Evolutionary conservation across 2,329 filamentous ascomycete species (phyloP), one percentile per base, ranked within the genome.

Genomic region (Daldinia sp.): DNA sequence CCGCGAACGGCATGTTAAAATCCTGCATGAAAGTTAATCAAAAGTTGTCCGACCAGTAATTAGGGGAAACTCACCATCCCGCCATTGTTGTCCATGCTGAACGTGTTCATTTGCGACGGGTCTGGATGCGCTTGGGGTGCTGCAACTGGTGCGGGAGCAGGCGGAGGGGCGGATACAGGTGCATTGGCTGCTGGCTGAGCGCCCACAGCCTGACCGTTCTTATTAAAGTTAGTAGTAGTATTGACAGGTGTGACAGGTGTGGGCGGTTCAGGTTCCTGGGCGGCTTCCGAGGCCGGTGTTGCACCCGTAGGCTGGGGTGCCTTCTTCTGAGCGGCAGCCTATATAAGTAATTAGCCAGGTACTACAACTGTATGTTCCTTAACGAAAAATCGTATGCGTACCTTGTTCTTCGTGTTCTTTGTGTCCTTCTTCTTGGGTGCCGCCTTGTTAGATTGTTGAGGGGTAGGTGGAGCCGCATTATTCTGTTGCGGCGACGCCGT

Each of bases 401-500:
- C 91, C 89, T 93, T 93, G 64, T 81, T 84, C 79, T 90, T 92
- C 4, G 87, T 83, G 68, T 83, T 86, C 80, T 90, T 91, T 4
- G 81, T 82, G 35, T 89, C 88, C 83, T 93, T 92, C 86, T 95
- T 95, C 80, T 93, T 94, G 0, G 92, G 91, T 37, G 88, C 89
- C 3, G 90, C 81, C 83, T 95, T 95, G 76, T 89, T 90, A 1
- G 84, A 79, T 77, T 93, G 91, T 58, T 88, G 90, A 1, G 93
- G 93, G 3, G 93, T 96, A 1, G 92, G 92, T 0, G 93, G 92
- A 39, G 90, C 91, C 6, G 88, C 86, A 66, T 86, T 88, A 69
- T 86, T 86, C 72, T 88, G 86, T 73, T 90, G 89, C 26, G 89
- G 89, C 18, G 89, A 90, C 12, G 87, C 87, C 13, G 88, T 84